A percentile compares a stretch with the other conserved stretches of the same genome.
Conservation (phyloP, 768 basidiomycete genomes). For the Boletellus ananas region DNA sequence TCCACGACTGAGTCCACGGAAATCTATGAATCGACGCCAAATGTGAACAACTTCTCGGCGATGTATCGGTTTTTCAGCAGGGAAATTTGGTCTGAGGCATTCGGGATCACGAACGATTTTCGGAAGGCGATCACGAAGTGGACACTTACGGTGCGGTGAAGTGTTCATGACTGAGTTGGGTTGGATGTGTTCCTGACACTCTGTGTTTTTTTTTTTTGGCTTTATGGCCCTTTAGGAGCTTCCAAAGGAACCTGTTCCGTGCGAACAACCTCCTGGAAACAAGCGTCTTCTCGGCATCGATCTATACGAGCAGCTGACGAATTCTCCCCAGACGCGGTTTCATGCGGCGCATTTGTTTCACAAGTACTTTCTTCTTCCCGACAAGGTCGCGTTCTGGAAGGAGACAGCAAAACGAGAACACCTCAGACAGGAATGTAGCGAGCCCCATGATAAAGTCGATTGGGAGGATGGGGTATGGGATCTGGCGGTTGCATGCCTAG, state of each 20-base stretch:
- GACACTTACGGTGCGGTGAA: conserved; percentile 41
- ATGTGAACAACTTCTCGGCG: background rate
- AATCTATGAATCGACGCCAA: background rate
- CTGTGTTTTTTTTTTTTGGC: background rate
- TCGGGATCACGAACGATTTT: conserved; percentile 34
- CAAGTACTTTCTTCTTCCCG: conserved; percentile 48
- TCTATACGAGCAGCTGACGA: conserved; percentile 50
- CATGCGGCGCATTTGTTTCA: conserved; percentile 61
- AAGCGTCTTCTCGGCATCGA: conserved; percentile 5
- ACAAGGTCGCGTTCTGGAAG: conserved; percentile 13
- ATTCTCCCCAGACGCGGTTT: conserved; percentile 57
- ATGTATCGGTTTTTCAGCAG: background rate
- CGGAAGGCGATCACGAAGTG: conserved; percentile 39
- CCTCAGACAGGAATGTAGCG: background rate
- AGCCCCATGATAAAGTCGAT: background rate
- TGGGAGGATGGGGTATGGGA: conserved; percentile 49
- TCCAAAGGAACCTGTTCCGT: conserved; percentile 1
- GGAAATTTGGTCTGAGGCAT: conserved; percentile 14
- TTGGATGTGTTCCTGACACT: background rate
- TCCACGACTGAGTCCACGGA: conserved; percentile 22
- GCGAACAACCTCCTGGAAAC: background rate
- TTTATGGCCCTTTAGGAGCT: conserved; percentile 1
- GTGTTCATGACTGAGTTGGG: background rate
- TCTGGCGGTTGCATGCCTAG: conserved; percentile 53
- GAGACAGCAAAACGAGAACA: background rate